These are phyloP conservation scores for Trichopus zeylanicus DNA, from an alignment of 116 monocot genomes.

Conservation along the genomic window DNA sequence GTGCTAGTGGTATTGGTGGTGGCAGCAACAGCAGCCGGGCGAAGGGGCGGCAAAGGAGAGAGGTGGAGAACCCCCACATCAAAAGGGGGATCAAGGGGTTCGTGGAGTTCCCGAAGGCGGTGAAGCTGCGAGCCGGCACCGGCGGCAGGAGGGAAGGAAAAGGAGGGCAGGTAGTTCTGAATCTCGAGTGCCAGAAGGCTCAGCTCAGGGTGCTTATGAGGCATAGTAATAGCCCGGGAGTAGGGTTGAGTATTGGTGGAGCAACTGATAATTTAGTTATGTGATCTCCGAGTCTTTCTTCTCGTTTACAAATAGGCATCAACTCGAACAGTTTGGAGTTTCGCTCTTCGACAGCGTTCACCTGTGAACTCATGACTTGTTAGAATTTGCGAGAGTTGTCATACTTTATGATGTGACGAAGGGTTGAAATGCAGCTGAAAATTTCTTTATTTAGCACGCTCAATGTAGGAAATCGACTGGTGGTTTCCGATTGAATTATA, in stretches of 20 bases:
- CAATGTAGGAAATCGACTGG: no score
- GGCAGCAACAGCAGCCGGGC: not conserved
- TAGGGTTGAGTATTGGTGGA: conserved; percentile 4
- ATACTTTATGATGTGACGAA: no score
- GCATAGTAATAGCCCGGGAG: conserved; percentile 18
- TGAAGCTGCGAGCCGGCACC: conserved; percentile 12
- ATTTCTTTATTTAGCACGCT: no score
- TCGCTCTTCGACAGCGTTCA: no score
- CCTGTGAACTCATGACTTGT: no score
- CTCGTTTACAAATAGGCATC: no score
- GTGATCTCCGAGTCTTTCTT: no score
- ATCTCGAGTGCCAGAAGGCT: conserved; percentile 73
- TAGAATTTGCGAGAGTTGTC: no score
- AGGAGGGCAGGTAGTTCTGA: conserved; percentile 5
- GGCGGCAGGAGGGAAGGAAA: conserved; percentile 8
- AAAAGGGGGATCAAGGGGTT: conserved; percentile 72
- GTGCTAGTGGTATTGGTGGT: not conserved
- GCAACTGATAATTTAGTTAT: conserved; percentile 13
- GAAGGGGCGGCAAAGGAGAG: conserved; percentile 11
- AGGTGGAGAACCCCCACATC: conserved; percentile 81
- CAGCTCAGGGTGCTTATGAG: conserved; percentile 64
- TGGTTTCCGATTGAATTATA: no score
- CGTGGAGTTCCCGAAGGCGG: conserved; percentile 64
- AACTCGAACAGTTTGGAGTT: no score
- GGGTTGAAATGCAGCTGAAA: no score